These are phyloP conservation scores for Quercus robur DNA, from an alignment of 306 rosid species.

Conservation along the genomic window DNA sequence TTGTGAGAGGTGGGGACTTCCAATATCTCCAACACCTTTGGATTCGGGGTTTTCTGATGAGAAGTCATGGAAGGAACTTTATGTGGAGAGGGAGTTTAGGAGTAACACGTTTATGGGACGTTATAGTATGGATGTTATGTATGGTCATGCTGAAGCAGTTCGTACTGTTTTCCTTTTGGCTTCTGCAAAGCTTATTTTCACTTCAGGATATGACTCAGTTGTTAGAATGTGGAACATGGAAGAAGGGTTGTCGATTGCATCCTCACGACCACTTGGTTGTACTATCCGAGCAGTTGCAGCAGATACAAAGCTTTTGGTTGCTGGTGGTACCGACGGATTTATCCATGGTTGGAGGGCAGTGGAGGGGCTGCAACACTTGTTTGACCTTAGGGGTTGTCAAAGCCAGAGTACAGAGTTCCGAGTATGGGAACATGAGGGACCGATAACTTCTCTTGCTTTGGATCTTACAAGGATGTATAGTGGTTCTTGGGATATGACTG, in stretches of 20 bases:
- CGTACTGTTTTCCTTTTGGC: conserved; percentile 75
- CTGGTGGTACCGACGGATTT: conserved; percentile 90
- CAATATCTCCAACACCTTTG: conserved; percentile 31
- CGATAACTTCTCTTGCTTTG: conserved; percentile 81
- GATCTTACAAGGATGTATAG: conserved; percentile 85
- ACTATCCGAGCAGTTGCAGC: conserved; percentile 91
- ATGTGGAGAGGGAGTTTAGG: conserved; percentile 92
- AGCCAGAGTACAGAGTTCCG: conserved; percentile 54
- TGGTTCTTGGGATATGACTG: conserved; percentile 97
- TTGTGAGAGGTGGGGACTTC: conserved; percentile 91
- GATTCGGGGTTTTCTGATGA: conserved; percentile 45
- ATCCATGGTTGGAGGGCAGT: conserved; percentile 90
- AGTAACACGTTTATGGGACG: conserved; percentile 94
- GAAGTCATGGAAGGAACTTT: conserved; percentile 81
- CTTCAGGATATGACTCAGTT: conserved; percentile 86
- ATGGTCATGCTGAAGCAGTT: conserved; percentile 87
- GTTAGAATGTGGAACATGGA: conserved; percentile 93
- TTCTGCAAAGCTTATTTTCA: conserved; percentile 76
- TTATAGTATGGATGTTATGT: conserved; percentile 64
- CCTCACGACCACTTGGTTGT: conserved; percentile 77
- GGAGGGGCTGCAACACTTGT: conserved; percentile 68
- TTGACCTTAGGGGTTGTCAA: conserved; percentile 65
- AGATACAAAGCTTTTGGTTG: conserved; percentile 61
- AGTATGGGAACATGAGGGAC: conserved; percentile 96
- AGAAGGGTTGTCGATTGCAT: conserved; percentile 72